phyloP scores from a whole-genome alignment of 306 rosid genomes.

The Medicago lupulina region DNA sequence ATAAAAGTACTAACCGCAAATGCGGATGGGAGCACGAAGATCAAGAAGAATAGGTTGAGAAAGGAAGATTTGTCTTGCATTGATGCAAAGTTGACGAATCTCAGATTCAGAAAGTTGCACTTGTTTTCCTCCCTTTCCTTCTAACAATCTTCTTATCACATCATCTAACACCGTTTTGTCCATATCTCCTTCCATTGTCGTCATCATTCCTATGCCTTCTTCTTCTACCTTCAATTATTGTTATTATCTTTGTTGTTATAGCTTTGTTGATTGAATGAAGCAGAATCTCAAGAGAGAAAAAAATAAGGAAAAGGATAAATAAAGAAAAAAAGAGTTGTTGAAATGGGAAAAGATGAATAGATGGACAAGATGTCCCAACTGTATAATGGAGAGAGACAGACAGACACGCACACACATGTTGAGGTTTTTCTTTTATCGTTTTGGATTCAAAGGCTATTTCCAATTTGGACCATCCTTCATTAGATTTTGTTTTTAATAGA shows the following conservation, averaged over 20 bases:
- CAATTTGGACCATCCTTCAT: neutral
- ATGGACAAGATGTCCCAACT: constrained; percentile 39
- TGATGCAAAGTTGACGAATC: constrained; percentile 97
- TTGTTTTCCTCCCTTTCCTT: constrained; percentile 88
- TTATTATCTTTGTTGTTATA: neutral
- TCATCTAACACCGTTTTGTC: constrained; percentile 75
- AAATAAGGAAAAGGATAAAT: constrained; percentile 30
- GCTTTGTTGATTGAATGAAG: constrained; percentile 15
- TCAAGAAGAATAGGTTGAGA: constrained; percentile 86
- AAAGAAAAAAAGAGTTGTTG: constrained; percentile 41
- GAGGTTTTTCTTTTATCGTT: neutral
- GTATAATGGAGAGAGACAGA: neutral
- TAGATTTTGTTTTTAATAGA: too few species aligned
- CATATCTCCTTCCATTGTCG: constrained; percentile 89
- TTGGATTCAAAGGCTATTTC: neutral
- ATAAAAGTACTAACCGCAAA: constrained; percentile 64
- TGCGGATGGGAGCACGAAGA: constrained; percentile 73
- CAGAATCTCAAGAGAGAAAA: neutral
- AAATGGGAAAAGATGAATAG: constrained; percentile 21
- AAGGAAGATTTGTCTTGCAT: constrained; percentile 90
- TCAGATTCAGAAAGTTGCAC: constrained; percentile 95
- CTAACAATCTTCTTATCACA: constrained; percentile 79
- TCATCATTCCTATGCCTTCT: constrained; percentile 43
- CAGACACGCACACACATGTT: neutral
- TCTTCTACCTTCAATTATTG: neutral